Evolutionary conservation across 139 green algal species (phyloP).

Genomic region (Auxenochlorella pyrenoidosa): DNA sequence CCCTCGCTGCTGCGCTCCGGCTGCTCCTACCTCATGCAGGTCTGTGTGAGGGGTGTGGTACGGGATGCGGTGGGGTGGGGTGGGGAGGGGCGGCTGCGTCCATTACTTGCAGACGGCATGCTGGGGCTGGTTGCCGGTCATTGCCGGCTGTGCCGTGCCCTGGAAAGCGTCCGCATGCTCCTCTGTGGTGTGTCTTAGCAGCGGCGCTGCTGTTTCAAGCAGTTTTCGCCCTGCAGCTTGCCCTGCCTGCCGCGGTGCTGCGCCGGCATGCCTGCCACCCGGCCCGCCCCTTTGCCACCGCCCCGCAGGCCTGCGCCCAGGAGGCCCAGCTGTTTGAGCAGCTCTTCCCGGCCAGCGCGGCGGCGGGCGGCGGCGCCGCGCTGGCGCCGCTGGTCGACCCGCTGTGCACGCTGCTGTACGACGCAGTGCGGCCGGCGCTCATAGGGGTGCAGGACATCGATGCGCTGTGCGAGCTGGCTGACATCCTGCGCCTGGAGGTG

Average conservation of each 20-base stretch:
- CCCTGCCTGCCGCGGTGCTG: no score
- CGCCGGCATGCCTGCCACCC: background rate
- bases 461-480: slow-evolving; percentile 87
- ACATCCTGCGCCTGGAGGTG: slow-evolving; percentile 76
- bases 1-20: slow-evolving; percentile 75
- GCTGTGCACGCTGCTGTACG: slow-evolving; percentile 91
- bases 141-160: no score
- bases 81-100: no score
- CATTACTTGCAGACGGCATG: no score
- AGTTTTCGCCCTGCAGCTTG: no score
- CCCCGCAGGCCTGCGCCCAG: slow-evolving; percentile 74
- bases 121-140: no score
- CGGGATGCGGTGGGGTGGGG: no score
- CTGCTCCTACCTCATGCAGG: slow-evolving; percentile 89
- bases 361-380: slow-evolving; percentile 24
- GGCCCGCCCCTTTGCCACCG: background rate
- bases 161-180: no score
- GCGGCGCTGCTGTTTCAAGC: no score
- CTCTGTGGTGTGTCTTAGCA: no score
- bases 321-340: slow-evolving; percentile 90
- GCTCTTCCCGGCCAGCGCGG: slow-evolving; percentile 79
- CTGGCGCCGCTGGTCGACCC: slow-evolving; percentile 84
- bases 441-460: slow-evolving; percentile 86
- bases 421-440: slow-evolving; percentile 68
- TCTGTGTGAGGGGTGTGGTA: background rate